phyloP scores from a whole-genome alignment of 352 stramenopile species.

The Globisporangium iwayamae region DNA sequence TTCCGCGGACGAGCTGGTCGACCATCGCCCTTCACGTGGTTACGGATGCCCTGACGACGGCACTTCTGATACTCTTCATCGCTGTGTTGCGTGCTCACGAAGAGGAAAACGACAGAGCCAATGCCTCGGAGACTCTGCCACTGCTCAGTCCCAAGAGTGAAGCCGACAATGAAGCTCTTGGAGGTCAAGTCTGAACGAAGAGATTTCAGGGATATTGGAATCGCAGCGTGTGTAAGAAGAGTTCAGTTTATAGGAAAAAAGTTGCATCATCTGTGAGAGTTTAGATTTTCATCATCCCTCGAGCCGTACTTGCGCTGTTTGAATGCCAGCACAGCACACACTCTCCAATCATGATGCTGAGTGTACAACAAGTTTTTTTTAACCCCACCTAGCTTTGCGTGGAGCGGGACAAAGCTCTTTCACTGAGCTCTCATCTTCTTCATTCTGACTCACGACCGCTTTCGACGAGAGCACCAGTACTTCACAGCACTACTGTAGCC shows the following conservation, averaged over 20 bases:
- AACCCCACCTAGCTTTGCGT: no score
- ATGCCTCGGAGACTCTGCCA: not conserved
- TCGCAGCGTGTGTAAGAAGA: not conserved
- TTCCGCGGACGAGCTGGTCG: not conserved
- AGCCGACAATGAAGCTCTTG: not conserved
- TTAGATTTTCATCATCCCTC: no score
- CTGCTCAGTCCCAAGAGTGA: not conserved
- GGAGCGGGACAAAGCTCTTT: no score
- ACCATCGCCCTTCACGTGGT: not conserved
- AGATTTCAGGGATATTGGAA: not conserved
- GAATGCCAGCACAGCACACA: no score
- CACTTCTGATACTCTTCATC: not conserved
- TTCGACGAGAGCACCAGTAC: no score
- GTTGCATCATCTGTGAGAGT: no score
- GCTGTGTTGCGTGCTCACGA: not conserved
- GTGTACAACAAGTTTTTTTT: no score
- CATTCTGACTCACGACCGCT: no score
- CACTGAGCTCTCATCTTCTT: no score
- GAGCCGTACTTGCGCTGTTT: no score
- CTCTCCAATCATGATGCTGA: no score
- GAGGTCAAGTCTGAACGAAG: not conserved
- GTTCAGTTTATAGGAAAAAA: not conserved
- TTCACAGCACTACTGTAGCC: no score
- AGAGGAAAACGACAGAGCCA: not conserved
- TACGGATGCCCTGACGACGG: not conserved